Conservation (phyloP, 2,329 filamentous ascomycete species). For the Rutstroemia sp. region DNA sequence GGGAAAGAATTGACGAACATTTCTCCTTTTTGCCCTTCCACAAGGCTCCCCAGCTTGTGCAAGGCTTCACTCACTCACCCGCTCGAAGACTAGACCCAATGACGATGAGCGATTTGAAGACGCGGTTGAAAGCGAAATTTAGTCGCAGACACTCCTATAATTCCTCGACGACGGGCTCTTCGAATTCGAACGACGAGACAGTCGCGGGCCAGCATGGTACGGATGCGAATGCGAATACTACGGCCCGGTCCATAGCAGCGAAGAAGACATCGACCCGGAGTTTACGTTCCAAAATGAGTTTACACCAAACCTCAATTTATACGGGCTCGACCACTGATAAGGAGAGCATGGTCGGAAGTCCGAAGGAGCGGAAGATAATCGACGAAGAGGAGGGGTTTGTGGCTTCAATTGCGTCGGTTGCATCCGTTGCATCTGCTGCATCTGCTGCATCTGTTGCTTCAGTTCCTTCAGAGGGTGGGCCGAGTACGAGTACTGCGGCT, state of each 20-base stretch:
- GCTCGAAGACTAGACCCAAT: neutral
- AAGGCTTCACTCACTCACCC: neutral
- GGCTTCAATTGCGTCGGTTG: neutral
- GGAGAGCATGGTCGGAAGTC: neutral
- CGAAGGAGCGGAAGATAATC: neutral
- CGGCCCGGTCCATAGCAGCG: neutral
- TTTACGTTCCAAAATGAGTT: constrained; percentile 1
- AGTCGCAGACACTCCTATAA: constrained; percentile 5
- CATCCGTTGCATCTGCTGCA: neutral
- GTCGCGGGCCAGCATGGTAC: neutral
- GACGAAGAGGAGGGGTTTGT: neutral
- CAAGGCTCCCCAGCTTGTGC: neutral
- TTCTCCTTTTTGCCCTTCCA: neutral
- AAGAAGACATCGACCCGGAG: neutral
- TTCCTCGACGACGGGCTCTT: neutral
- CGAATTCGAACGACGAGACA: neutral
- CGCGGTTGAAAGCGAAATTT: constrained; percentile 9
- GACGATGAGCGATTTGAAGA: constrained; percentile 9
- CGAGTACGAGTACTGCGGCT: too few relatives aligned
- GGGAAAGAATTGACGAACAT: too few relatives aligned
- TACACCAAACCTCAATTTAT: neutral
- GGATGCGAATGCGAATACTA: neutral
- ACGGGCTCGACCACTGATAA: neutral
- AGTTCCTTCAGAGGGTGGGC: neutral
- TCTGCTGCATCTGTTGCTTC: neutral